Conservation (phyloP, 352 stramenopile genomes). For the Globisporangium heterothallicum region DNA sequence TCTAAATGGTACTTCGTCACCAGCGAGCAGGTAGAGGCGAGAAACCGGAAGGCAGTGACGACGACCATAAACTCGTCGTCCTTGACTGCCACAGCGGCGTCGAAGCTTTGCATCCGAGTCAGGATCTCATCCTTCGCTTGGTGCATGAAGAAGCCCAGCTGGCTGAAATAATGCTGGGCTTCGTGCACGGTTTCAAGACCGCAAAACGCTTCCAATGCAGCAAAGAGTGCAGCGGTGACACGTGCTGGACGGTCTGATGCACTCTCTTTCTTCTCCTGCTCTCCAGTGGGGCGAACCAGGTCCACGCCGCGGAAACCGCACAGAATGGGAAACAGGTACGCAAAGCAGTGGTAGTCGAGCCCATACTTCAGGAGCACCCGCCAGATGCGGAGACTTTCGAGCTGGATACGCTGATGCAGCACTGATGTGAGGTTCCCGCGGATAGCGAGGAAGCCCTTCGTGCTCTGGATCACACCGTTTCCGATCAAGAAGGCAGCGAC, state of each 20-base stretch:
- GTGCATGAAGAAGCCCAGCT: constrained; percentile 48
- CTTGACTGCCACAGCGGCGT: neutral
- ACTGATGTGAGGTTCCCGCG: constrained; percentile 17
- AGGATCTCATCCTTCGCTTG: constrained; percentile 26
- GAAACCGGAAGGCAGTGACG: constrained; percentile 40
- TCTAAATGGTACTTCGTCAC: constrained; percentile 59
- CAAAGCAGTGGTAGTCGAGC: constrained; percentile 65
- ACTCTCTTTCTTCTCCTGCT: neutral
- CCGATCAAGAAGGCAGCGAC: constrained; percentile 31
- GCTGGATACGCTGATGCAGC: constrained; percentile 33
- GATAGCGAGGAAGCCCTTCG: constrained; percentile 50
- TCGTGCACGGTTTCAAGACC: constrained; percentile 37
- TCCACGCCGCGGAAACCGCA: constrained; percentile 26
- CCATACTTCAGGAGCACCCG: constrained; percentile 55
- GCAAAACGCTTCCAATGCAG: constrained; percentile 42
- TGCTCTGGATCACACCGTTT: constrained; percentile 48
- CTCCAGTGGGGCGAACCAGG: constrained; percentile 9
- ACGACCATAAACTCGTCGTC: constrained; percentile 15
- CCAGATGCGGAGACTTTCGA: constrained; percentile 60
- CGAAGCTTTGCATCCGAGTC: constrained; percentile 2
- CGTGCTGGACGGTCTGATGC: neutral
- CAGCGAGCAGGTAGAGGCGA: constrained; percentile 27
- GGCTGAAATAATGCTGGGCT: constrained; percentile 57
- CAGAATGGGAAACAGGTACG: constrained; percentile 55
- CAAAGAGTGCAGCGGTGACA: constrained; percentile 31